Evolutionary conservation across 176 grass and related monocot species (phyloP).

Genomic region (Musa troglodytarum): DNA sequence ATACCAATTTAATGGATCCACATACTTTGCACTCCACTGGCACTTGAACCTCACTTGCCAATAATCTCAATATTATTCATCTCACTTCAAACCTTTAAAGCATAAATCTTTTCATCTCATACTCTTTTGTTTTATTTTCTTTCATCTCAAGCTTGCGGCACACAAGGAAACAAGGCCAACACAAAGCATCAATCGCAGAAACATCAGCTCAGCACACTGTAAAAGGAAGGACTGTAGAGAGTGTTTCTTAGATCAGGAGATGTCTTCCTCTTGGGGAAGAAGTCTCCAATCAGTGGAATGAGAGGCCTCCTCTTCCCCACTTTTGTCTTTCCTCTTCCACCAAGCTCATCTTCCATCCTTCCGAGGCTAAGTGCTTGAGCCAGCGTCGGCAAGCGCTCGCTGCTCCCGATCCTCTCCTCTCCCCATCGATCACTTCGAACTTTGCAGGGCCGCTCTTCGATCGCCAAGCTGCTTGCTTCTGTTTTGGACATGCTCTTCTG

Average conservation of each 20-base stretch:
- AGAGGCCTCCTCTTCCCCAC: slow-evolving; percentile 8
- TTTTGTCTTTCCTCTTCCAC: neutral
- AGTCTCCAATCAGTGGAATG: neutral
- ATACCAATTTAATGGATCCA: too few species aligned
- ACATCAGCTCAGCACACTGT: neutral
- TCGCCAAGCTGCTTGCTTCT: slow-evolving; percentile 1
- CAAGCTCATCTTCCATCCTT: neutral
- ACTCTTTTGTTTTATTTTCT: too few species aligned
- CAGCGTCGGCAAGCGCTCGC: slow-evolving; percentile 38
- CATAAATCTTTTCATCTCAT: too few species aligned
- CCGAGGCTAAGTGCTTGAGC: neutral
- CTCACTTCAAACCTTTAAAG: too few species aligned
- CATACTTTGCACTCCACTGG: too few species aligned
- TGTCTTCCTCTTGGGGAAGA: neutral
- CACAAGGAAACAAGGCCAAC: too few species aligned
- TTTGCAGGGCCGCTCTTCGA: neutral
- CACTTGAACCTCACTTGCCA: too few species aligned
- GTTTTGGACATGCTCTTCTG: slow-evolving; percentile 25
- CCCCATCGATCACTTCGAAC: slow-evolving; percentile 36
- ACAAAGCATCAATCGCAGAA: too few species aligned
- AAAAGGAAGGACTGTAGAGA: neutral
- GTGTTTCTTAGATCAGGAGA: neutral
- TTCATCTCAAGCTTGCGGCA: too few species aligned
- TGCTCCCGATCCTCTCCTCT: slow-evolving; percentile 25
- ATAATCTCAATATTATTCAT: too few species aligned